Base-by-base conservation (phyloP, 352 stramenopile species). In the Phytophthora cryptogea region DNA sequence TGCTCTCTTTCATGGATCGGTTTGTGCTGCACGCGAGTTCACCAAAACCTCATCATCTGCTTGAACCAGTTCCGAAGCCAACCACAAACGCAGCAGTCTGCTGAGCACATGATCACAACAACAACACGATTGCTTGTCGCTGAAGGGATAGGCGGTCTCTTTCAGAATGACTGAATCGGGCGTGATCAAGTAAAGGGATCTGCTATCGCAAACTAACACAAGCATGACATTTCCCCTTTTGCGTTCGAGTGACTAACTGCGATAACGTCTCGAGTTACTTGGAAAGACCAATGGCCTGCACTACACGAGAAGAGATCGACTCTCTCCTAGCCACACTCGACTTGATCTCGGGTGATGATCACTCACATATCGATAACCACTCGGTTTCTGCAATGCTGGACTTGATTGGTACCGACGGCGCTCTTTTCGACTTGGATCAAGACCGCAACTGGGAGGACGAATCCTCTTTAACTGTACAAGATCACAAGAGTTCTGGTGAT, bases 151-250 rank as follows among this genome's bases (percentile, higher is more conserved):
- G 20, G 20, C 20, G 20, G 20, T 20, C 35, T 48, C 13, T 20
- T 20, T 44, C 44, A 62, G 10, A 7, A 17, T 48, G 28, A 60
- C 31, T 46, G 32, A 39, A 41, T 23, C 20, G 30, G 51, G 46
- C 41, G 57, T 66, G 57, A 66, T 66, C 49, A 33, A 35, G 28
- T 40, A 57, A n/a, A 2, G 43, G 36, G 50, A 66, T 66, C 42
- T 60, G 58, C 41, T 57, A 17, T 39, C 37, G 13, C 17, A 13
- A 7, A 20, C 5, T 23, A 16, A n/a, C 11, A 11, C 3, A n/a
- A 4, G 33, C 32, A 28, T 43, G 6, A 11, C 13, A 50, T 59
- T 50, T 8, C 20, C 27, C 13, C 37, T 30, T 31, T 43, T 56
- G 54, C 55, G 44, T 59, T 17, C 32, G 37, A 26, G 17, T 54